Evolutionary conservation across 2,329 filamentous ascomycete genomes (phyloP).

Genomic region (Cytospora leucostoma): DNA sequence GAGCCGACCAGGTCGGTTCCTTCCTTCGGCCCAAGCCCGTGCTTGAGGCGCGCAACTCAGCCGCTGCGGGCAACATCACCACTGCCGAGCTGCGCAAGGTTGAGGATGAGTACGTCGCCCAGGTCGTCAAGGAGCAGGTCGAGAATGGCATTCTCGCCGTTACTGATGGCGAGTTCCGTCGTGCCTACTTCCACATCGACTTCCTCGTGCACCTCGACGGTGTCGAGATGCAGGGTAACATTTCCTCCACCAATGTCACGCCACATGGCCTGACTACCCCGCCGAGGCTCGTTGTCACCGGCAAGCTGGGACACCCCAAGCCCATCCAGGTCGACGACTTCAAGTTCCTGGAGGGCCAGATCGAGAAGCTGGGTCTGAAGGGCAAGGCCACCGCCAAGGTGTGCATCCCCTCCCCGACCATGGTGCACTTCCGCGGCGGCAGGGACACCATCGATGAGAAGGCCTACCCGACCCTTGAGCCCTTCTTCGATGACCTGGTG

Average conservation of each 20-base stretch:
- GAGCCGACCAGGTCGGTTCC: slow-evolving; percentile 58
- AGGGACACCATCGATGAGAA: slow-evolving; percentile 53
- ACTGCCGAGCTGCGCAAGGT: slow-evolving; percentile 49
- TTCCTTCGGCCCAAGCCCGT: slow-evolving; percentile 54
- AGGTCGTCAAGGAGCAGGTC: slow-evolving; percentile 51
- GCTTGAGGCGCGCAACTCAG: slow-evolving; percentile 50
- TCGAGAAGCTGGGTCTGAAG: slow-evolving; percentile 38
- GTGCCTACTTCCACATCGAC: slow-evolving; percentile 60
- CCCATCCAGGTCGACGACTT: slow-evolving; percentile 60
- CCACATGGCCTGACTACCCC: slow-evolving; percentile 51
- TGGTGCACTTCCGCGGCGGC: slow-evolving; percentile 60
- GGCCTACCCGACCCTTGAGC: slow-evolving; percentile 56
- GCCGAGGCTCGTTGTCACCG: slow-evolving; percentile 55
- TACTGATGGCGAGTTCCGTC: slow-evolving; percentile 59
- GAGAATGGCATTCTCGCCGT: slow-evolving; percentile 50
- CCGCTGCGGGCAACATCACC: slow-evolving; percentile 45
- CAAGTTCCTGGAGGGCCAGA: slow-evolving; percentile 52
- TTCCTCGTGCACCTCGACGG: slow-evolving; percentile 57
- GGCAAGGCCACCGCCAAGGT: slow-evolving; percentile 51
- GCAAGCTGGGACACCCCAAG: slow-evolving; percentile 54
- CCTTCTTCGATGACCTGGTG: slow-evolving; percentile 58
- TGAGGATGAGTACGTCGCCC: slow-evolving; percentile 52
- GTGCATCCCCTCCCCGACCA: slow-evolving; percentile 60
- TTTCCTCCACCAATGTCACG: slow-evolving; percentile 45
- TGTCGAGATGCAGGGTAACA: slow-evolving; percentile 51